Conservation (phyloP, 2,329 filamentous ascomycete genomes). For the Xylaria sp. region DNA sequence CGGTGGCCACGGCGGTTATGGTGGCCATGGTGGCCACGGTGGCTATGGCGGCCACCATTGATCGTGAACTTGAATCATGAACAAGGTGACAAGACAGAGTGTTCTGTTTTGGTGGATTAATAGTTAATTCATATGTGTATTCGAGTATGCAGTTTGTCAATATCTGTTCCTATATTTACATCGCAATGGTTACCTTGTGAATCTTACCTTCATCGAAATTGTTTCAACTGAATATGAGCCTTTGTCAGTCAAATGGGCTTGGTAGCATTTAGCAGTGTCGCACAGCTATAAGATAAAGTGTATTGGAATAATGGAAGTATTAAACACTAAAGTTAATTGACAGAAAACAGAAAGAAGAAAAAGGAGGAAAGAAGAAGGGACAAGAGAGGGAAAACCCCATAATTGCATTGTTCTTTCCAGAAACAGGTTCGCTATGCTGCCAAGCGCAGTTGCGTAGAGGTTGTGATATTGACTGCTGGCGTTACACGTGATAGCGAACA, state of each 20-base stretch:
- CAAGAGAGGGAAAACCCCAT: neutral
- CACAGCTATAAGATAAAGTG: no score
- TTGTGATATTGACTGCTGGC: neutral
- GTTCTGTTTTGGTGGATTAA: neutral
- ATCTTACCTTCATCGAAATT: no score
- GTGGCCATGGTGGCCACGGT: neutral
- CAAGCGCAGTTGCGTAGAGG: neutral
- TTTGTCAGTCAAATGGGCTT: no score
- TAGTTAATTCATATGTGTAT: neutral
- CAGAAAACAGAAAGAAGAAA: no score
- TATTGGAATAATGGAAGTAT: no score
- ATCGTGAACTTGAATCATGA: neutral
- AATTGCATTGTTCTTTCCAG: neutral
- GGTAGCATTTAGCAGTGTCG: no score
- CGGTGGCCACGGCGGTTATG: neutral
- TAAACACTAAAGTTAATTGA: no score
- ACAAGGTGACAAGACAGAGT: neutral
- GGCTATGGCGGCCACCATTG: neutral
- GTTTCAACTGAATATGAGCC: no score
- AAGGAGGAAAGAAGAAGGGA: neutral
- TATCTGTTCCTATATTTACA: no score
- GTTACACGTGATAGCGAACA: conserved; percentile 16
- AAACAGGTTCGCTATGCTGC: neutral
- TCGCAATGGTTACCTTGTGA: no score
- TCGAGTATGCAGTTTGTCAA: no score